Base-by-base conservation (phyloP, 2,329 filamentous ascomycete genomes). In the Fusarium udum region DNA sequence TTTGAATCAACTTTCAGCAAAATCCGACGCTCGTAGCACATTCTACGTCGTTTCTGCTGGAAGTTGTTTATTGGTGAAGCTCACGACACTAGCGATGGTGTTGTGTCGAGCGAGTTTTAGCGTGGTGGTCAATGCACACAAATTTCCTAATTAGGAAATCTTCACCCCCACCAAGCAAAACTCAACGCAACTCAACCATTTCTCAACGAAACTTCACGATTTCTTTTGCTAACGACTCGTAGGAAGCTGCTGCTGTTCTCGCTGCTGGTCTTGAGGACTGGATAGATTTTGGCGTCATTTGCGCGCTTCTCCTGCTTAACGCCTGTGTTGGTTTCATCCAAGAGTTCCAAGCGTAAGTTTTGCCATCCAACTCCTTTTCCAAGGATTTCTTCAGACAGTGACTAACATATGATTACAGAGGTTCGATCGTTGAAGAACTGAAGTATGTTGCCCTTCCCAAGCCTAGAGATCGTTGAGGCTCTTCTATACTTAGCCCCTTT, bases 241-340 rank as follows among this genome's bases (percentile, higher is more conserved):
- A 91, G 90, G 70, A 73, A 63, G 88, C 90, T 83, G 93, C 93
- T 71, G 92, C 92, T 76, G 87, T 95, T 79, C 88, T 97, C 67
- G 94, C 94, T 80, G 93, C 92, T 71, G 93, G 93, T 90, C 90
- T 97, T 46, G 84, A 93, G 83, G 93, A 96, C 79, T 97, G 94
- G 94, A 92, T 97, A 74, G 94, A 97, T 86, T 95, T 97, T 79
- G 94, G 93, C 87, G 94, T 97, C 80, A 97, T 97, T 77, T 94
- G 92, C 83, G 94, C 86, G 79, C 87, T 97, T 57, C 88, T 97
- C 15, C 82, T 97, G 75, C 92, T 97, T 74, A 97, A 97, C 85
- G 94, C 94, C 46, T 85, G 84, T 73, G 94, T 97, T 73, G 94
- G 94, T 84, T 97, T 97, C 84, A 86, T 95, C 68, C 94, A 97